These are phyloP conservation scores for Candida lessepsii DNA, from an alignment of 805 yeast genomes.

Conservation along the genomic window DNA sequence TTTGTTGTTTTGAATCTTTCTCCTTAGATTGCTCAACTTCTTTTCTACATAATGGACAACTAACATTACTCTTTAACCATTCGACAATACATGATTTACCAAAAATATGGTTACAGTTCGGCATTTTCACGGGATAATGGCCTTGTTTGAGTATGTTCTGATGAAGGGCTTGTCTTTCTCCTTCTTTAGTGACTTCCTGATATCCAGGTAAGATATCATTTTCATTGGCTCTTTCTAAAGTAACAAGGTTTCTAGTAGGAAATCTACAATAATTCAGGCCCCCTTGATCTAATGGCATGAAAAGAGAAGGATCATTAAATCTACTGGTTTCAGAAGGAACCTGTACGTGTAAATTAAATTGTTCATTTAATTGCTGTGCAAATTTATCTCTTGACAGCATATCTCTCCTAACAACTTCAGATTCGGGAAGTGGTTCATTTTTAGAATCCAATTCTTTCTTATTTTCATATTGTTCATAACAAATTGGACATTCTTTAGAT, in stretches of 20 bases:
- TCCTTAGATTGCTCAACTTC: constrained; percentile 30
- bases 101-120: constrained; percentile 41
- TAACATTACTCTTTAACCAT: constrained; percentile 39
- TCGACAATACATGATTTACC: constrained; percentile 42
- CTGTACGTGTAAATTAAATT: background rate
- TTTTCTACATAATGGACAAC: constrained; percentile 43
- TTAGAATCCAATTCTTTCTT: background rate
- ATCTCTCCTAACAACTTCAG: no score
- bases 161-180: constrained; percentile 12
- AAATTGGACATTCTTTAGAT: constrained; percentile 36
- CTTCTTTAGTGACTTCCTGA: constrained; percentile 11
- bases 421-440: background rate
- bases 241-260: constrained; percentile 26
- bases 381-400: background rate
- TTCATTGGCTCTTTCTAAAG: constrained; percentile 17
- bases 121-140: constrained; percentile 41
- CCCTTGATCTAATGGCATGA: constrained; percentile 31
- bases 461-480: constrained; percentile 35
- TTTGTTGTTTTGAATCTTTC: constrained; percentile 18
- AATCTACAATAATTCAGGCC: constrained; percentile 24
- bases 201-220: constrained; percentile 32
- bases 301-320: constrained; percentile 33
- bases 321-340: background rate
- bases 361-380: background rate
- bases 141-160: constrained; percentile 16